A percentile compares a stretch with the other conserved stretches of the same genome.
phyloP scores from a whole-genome alignment of 2,329 filamentous ascomycete genomes.

The Cladosporium halotolerans region DNA sequence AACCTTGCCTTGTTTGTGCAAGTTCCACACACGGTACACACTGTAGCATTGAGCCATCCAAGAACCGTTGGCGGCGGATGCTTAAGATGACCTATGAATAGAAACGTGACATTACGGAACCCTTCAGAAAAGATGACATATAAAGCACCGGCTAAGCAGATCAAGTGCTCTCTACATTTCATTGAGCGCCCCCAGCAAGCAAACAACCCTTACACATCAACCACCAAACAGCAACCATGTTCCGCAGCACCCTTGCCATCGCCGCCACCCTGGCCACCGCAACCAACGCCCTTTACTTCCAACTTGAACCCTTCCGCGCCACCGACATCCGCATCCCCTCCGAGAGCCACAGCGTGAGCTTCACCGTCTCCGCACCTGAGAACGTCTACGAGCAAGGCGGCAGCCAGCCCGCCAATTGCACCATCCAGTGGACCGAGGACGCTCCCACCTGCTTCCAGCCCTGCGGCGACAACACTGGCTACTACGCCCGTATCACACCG shows the following conservation, averaged over 20 bases:
- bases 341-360: conserved; percentile 15
- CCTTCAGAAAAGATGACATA: not conserved
- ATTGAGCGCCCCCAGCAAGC: not conserved
- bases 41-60: too few species aligned
- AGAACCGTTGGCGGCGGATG: not conserved
- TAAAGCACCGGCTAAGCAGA: not conserved
- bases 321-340: conserved; percentile 13
- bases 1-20: too few species aligned
- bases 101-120: not conserved
- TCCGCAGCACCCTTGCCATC: not conserved
- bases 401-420: conserved; percentile 7
- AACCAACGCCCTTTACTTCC: conserved; percentile 18
- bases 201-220: not conserved
- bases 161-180: too few species aligned
- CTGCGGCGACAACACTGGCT: not conserved
- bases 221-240: not conserved
- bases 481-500: not conserved
- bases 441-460: not conserved
- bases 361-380: conserved; percentile 19
- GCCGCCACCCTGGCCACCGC: not conserved
- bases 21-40: too few species aligned
- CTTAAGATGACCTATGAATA: not conserved
- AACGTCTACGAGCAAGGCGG: conserved; percentile 20
- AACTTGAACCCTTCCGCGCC: conserved; percentile 12
- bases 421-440: conserved; percentile 12